A percentile compares a stretch with the other conserved stretches of the same genome.
Conservation (phyloP, 768 basidiomycete genomes). For the Butyriboletus loyo region DNA sequence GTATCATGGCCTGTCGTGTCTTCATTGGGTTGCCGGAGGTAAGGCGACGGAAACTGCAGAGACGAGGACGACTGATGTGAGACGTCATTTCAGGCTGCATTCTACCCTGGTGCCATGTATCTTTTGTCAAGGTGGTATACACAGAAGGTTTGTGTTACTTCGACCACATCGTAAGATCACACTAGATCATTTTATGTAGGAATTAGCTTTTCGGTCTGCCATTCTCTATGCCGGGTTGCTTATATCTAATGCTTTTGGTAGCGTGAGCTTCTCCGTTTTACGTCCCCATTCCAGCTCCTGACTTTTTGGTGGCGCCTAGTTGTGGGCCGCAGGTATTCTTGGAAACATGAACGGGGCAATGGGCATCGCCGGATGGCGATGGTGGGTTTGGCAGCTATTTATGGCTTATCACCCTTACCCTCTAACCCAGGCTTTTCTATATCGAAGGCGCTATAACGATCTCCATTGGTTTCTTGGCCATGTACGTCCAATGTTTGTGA, state of each 20-base stretch:
- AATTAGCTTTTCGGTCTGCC: slow-evolving; percentile 61
- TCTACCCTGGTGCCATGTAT: no score
- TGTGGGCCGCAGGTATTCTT: no score
- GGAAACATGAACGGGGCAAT: no score
- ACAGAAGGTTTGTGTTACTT: no score
- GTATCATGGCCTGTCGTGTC: slow-evolving; percentile 54
- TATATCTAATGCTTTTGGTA: slow-evolving; percentile 65
- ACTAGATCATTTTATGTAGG: slow-evolving; percentile 31
- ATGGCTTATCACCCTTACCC: neutral
- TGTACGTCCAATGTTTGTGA: no score
- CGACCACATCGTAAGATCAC: no score
- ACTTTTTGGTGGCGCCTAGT: no score
- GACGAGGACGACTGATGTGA: no score
- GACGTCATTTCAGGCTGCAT: no score
- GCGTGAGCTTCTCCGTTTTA: slow-evolving; percentile 36
- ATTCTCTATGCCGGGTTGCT: slow-evolving; percentile 58
- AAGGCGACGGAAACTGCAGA: no score
- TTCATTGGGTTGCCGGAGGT: slow-evolving; percentile 64
- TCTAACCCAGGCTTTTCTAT: slow-evolving; percentile 50
- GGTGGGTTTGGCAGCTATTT: slow-evolving; percentile 33
- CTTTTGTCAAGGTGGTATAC: no score
- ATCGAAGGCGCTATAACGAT: slow-evolving; percentile 65
- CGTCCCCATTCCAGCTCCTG: neutral
- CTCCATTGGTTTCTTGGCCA: slow-evolving; percentile 49
- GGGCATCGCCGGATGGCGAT: slow-evolving; percentile 71